Evolutionary conservation across 352 stramenopile genomes (phyloP).

Genomic region (Phytophthora kernoviae): DNA sequence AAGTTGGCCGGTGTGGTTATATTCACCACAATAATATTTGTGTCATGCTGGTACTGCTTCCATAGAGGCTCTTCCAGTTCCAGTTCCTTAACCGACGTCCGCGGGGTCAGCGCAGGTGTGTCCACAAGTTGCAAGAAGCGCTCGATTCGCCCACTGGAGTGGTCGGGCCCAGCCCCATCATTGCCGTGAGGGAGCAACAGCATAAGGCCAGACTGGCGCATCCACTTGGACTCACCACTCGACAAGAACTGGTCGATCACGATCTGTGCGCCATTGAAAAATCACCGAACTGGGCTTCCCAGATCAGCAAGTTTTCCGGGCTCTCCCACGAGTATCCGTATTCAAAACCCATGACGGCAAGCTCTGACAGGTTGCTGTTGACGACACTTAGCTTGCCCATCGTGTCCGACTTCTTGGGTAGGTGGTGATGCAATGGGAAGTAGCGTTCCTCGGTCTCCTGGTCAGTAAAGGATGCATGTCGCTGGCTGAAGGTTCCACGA

Average conservation of each 20-base stretch:
- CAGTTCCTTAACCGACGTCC: conserved; percentile 36
- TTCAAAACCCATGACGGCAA: conserved; percentile 90
- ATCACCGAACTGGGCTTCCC: conserved; percentile 93
- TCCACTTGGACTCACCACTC: conserved; percentile 90
- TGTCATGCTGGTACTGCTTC: conserved; percentile 68
- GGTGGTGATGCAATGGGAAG: conserved; percentile 74
- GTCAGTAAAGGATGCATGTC: conserved; percentile 87
- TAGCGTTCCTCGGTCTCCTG: conserved; percentile 78
- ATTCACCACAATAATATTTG: conserved; percentile 88
- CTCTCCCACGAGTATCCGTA: conserved; percentile 91
- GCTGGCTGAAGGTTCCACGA: conserved; percentile 89
- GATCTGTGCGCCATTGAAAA: conserved; percentile 89
- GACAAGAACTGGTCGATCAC: conserved; percentile 91
- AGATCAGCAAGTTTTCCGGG: conserved; percentile 82
- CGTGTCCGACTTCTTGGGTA: conserved; percentile 37
- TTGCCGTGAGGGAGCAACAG: conserved; percentile 89
- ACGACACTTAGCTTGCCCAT: conserved; percentile 63
- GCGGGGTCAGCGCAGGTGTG: conserved; percentile 54
- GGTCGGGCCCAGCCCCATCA: conserved; percentile 87
- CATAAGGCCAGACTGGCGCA: conserved; percentile 85
- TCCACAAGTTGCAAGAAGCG: conserved; percentile 90
- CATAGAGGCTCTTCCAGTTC: conserved; percentile 38
- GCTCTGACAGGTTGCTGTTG: conserved; percentile 87
- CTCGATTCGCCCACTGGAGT: conserved; percentile 84
- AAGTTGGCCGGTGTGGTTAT: conserved; percentile 94